Percentiles rank a stretch among this genome's conserved stretches.
These are phyloP conservation scores for Termitomyces sp. DNA, from an alignment of 768 basidiomycete genomes.

Conservation along the genomic window DNA sequence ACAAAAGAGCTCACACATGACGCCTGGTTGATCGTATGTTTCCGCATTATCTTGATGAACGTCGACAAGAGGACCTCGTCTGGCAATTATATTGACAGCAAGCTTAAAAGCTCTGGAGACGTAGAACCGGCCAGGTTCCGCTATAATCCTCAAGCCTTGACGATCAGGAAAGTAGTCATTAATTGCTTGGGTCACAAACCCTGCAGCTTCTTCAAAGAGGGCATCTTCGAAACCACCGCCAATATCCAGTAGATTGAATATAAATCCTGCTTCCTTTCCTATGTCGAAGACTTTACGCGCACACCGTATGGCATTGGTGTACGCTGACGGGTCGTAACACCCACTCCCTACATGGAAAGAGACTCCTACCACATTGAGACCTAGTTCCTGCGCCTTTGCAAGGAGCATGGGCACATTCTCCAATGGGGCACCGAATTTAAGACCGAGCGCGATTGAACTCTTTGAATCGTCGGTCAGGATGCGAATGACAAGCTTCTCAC, in stretches of 20 bases:
- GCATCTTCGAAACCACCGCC: constrained; percentile 95
- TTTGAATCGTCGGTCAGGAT: constrained; percentile 97
- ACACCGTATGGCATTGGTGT: constrained; percentile 84
- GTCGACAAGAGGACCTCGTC: constrained; percentile 54
- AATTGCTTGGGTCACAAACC: constrained; percentile 66
- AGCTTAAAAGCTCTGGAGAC: constrained; percentile 90
- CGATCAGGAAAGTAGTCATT: constrained; percentile 75
- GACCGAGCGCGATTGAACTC: constrained; percentile 84
- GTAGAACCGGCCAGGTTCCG: constrained; percentile 96
- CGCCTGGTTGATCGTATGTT: constrained; percentile 34
- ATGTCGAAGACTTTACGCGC: constrained; percentile 84
- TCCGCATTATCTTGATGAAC: constrained; percentile 21
- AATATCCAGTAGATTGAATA: constrained; percentile 82
- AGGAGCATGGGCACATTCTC: constrained; percentile 74
- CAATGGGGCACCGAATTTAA: constrained; percentile 93
- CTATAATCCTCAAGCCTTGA: constrained; percentile 71
- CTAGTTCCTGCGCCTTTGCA: constrained; percentile 68
- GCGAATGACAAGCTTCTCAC: constrained; percentile 83
- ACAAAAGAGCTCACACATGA: constrained; percentile 80
- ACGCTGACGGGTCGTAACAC: constrained; percentile 90
- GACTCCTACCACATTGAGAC: constrained; percentile 88
- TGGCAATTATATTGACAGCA: constrained; percentile 89
- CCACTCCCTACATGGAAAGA: constrained; percentile 98
- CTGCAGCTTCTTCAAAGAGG: constrained; percentile 76
- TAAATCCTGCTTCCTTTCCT: constrained; percentile 74